Conservation (phyloP, 768 basidiomycete species). For the Antrodiella citrinella region DNA sequence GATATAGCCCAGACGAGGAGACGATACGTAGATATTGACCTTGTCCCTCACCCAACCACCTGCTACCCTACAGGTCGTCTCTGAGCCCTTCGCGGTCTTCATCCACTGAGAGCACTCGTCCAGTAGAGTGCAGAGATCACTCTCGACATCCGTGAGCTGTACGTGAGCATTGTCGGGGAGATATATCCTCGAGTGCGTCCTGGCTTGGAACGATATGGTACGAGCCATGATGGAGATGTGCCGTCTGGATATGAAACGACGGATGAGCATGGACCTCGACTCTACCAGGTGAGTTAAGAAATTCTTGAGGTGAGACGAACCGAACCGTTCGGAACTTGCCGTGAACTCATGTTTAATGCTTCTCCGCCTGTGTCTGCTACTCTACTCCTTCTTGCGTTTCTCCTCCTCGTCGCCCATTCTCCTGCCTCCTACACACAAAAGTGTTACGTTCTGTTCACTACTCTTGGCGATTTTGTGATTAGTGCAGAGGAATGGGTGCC, state of each 20-base stretch:
- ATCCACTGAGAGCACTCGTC: slow-evolving; percentile 65
- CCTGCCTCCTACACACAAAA: not conserved
- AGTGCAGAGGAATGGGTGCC: slow-evolving; percentile 50
- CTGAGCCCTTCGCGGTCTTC: slow-evolving; percentile 41
- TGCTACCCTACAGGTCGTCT: slow-evolving; percentile 78
- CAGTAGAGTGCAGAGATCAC: slow-evolving; percentile 64
- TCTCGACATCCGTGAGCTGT: slow-evolving; percentile 59
- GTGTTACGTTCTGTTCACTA: too few relatives aligned
- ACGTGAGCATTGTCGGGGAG: slow-evolving; percentile 31
- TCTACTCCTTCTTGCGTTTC: slow-evolving; percentile 9
- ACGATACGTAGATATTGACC: slow-evolving; percentile 38
- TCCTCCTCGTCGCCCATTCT: slow-evolving; percentile 9
- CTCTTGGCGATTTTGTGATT: not conserved
- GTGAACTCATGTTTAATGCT: too few relatives aligned
- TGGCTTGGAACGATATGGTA: not conserved
- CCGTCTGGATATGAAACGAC: not conserved
- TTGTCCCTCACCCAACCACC: slow-evolving; percentile 99
- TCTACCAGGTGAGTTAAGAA: too few relatives aligned
- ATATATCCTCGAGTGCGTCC: slow-evolving; percentile 8
- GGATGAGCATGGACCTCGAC: not conserved
- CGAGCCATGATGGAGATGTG: not conserved
- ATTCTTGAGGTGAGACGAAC: not conserved
- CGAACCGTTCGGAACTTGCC: not conserved
- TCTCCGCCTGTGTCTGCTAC: slow-evolving; percentile 2
- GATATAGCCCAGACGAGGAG: not conserved